These are phyloP conservation scores for Pterocarpus macrocarpus DNA, from an alignment of 306 rosid species.

Conservation along the genomic window DNA sequence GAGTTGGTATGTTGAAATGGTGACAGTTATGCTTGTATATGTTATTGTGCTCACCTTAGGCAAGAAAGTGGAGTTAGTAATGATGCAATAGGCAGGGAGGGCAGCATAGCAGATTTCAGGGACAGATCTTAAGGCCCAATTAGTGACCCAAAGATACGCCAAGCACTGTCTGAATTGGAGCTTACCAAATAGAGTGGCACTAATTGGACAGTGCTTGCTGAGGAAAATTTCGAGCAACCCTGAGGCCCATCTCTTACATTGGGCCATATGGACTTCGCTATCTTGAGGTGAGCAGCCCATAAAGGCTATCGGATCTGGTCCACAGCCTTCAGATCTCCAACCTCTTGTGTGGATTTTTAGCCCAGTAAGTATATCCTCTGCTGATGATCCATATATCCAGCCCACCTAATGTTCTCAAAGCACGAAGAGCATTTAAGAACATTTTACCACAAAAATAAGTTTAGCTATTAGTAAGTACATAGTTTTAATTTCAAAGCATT, in stretches of 20 bases:
- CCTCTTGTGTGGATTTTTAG: conserved; percentile 63
- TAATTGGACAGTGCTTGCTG: conserved; percentile 61
- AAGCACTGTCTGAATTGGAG: conserved; percentile 67
- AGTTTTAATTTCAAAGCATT: too few relatives aligned
- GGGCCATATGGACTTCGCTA: conserved; percentile 52
- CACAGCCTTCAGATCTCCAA: conserved; percentile 64
- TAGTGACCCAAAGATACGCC: conserved; percentile 49
- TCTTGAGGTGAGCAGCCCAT: conserved; percentile 67
- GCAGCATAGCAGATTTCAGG: conserved; percentile 61
- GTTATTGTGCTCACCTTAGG: conserved; percentile 61
- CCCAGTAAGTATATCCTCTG: conserved; percentile 72
- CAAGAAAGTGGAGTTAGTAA: conserved; percentile 65
- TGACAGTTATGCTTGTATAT: not conserved
- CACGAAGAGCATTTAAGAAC: too few relatives aligned
- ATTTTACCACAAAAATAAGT: not conserved
- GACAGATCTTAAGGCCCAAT: conserved; percentile 55
- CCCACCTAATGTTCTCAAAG: conserved; percentile 39
- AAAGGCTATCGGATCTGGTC: conserved; percentile 59
- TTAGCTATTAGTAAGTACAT: too few relatives aligned
- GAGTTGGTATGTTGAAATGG: too few relatives aligned
- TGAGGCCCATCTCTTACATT: conserved; percentile 70
- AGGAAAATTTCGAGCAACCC: conserved; percentile 61
- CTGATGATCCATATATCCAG: conserved; percentile 60
- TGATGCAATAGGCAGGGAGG: conserved; percentile 65
- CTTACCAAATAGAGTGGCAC: conserved; percentile 55